These are phyloP conservation scores for Neurospora sp. DNA, from an alignment of 495 filamentous ascomycete genomes.

Conservation along the genomic window DNA sequence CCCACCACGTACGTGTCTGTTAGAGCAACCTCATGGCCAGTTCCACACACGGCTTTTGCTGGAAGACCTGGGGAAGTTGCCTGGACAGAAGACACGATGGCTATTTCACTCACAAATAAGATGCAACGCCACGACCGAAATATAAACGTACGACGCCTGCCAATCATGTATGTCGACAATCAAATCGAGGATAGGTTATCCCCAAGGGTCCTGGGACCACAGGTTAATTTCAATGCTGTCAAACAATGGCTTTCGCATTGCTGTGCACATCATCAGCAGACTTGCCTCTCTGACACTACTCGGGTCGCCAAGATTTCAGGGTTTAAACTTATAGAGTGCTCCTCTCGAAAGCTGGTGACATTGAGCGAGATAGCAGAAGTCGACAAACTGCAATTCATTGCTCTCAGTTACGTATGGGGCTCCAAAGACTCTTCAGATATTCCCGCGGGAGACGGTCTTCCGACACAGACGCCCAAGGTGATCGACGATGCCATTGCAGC, in stretches of 20 bases:
- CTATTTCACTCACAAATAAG: too few relatives aligned
- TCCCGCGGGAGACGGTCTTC: neutral
- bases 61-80: too few relatives aligned
- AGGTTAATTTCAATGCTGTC: neutral
- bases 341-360: neutral
- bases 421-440: neutral
- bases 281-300: neutral
- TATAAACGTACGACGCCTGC: neutral
- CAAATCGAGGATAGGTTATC: too few relatives aligned
- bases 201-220: neutral
- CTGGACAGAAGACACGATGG: too few relatives aligned
- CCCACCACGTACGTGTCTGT: too few relatives aligned
- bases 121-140: too few relatives aligned
- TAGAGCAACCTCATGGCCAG: too few relatives aligned
- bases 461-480: neutral
- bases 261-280: neutral
- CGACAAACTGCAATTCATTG: neutral
- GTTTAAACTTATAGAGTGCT: neutral
- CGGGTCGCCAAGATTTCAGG: neutral
- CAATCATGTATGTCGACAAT: neutral
- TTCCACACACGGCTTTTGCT: too few relatives aligned
- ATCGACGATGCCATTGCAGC: neutral
- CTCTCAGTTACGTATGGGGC: neutral
- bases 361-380: neutral
- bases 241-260: neutral